Conservation (phyloP, 1,139 yeast species). For the Taphrina populina region DNA sequence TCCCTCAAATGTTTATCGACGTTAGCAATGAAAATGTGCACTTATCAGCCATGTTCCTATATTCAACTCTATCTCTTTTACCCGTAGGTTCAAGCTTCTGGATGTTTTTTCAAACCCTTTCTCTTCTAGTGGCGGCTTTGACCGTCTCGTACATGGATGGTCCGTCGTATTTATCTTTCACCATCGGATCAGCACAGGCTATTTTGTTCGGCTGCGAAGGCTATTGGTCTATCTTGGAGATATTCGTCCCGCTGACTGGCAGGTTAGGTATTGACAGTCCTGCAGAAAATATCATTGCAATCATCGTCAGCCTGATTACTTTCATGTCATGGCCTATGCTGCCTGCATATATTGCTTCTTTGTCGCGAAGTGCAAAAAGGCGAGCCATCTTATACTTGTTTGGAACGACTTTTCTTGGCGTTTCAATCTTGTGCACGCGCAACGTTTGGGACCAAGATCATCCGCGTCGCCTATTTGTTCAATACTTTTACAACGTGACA, state of each 20-base stretch:
- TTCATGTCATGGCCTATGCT: conserved; percentile 27
- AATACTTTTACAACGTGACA: conserved; percentile 33
- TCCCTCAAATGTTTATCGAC: background rate
- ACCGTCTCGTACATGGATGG: conserved; percentile 5
- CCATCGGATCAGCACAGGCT: conserved; percentile 27
- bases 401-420: conserved; percentile 5
- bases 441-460: conserved; percentile 33
- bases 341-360: conserved; percentile 27
- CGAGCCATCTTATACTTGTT: conserved; percentile 12
- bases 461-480: conserved; percentile 34
- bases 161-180: conserved; percentile 8
- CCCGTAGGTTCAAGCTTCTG: conserved; percentile 27
- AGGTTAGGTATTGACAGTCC: conserved; percentile 33
- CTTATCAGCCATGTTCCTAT: conserved; percentile 14
- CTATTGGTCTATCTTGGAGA: conserved; percentile 27
- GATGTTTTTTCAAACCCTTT: conserved; percentile 23
- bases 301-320: conserved; percentile 14
- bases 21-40: conserved; percentile 2
- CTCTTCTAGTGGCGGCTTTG: conserved; percentile 12
- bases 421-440: conserved; percentile 10
- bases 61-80: conserved; percentile 5
- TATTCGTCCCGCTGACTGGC: conserved; percentile 35
- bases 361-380: conserved; percentile 1
- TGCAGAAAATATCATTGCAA: conserved; percentile 34
- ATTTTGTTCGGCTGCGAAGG: conserved; percentile 31